These are phyloP conservation scores for Nothophytophthora sp. DNA, from an alignment of 352 stramenopile genomes.

Conservation along the genomic window DNA sequence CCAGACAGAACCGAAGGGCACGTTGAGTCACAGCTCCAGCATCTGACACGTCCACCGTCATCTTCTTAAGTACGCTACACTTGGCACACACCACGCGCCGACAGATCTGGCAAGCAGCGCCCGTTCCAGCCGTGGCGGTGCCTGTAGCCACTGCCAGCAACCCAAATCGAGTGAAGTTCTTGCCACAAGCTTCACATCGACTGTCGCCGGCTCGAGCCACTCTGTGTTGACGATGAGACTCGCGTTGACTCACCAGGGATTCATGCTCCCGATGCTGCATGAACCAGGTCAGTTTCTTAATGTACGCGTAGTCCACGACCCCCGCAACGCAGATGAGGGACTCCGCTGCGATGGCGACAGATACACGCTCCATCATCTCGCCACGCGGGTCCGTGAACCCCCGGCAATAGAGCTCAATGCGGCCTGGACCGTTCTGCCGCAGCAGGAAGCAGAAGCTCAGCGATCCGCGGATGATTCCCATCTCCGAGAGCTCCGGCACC, in stretches of 20 bases:
- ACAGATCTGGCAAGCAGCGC: slow-evolving; percentile 48
- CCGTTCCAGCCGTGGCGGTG: slow-evolving; percentile 11
- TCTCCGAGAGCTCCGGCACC: slow-evolving; percentile 38
- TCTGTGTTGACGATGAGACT: background rate
- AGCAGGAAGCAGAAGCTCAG: slow-evolving; percentile 58
- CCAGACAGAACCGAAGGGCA: slow-evolving; percentile 48
- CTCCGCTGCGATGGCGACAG: slow-evolving; percentile 38
- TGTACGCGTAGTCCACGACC: slow-evolving; percentile 51
- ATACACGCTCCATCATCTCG: slow-evolving; percentile 45
- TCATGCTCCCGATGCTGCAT: slow-evolving; percentile 27
- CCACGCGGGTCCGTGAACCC: slow-evolving; percentile 53
- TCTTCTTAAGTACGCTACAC: slow-evolving; percentile 58
- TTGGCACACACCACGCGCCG: slow-evolving; percentile 41
- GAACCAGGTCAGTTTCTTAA: slow-evolving; percentile 68
- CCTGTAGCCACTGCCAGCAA: slow-evolving; percentile 2
- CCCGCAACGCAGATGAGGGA: slow-evolving; percentile 36
- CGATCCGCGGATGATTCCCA: slow-evolving; percentile 41
- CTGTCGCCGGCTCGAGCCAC: slow-evolving; percentile 9
- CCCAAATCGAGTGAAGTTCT: slow-evolving; percentile 23
- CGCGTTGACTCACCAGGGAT: background rate
- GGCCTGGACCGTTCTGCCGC: slow-evolving; percentile 23
- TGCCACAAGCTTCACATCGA: slow-evolving; percentile 28
- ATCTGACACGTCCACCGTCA: slow-evolving; percentile 48
- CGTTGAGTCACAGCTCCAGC: slow-evolving; percentile 33
- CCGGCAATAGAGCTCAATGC: slow-evolving; percentile 45